phyloP scores from a whole-genome alignment of 108 stramenopile species.

The Schizochytrium sp. region DNA sequence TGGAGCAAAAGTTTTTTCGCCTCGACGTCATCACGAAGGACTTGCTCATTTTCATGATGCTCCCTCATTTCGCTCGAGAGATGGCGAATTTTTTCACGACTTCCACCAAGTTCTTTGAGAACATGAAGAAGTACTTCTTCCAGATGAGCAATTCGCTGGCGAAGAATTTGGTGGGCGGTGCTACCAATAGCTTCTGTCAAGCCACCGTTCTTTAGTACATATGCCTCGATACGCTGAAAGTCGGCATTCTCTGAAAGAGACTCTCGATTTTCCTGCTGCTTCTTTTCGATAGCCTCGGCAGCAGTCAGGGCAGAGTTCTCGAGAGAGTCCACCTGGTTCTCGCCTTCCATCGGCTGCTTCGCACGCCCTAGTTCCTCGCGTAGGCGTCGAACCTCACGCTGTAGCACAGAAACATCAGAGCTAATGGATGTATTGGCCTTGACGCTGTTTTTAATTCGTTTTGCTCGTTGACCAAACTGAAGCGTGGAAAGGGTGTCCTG shows the following conservation, averaged over 20 bases:
- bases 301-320: neutral
- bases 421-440: conserved; percentile 58
- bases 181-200: neutral
- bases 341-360: neutral
- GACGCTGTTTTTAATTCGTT: conserved; percentile 63
- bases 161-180: conserved; percentile 19
- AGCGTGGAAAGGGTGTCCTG: conserved; percentile 71
- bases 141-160: conserved; percentile 39
- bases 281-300: neutral
- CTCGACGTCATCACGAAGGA: conserved; percentile 23
- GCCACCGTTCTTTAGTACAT: neutral
- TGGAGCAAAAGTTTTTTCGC: conserved; percentile 17
- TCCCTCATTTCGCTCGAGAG: neutral
- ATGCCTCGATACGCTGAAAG: conserved; percentile 45
- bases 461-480: conserved; percentile 68
- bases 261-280: conserved; percentile 47
- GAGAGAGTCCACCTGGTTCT: neutral
- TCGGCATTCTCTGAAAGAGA: conserved; percentile 37
- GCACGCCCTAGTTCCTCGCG: conserved; percentile 6
- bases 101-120: neutral
- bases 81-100: neutral
- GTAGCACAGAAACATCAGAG: conserved; percentile 50
- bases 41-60: conserved; percentile 30
- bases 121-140: conserved; percentile 23
- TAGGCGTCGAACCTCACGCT: conserved; percentile 37